Evolutionary conservation across 2,329 filamentous ascomycete species (phyloP).

Genomic region (Hymenoscyphus fraxineus): DNA sequence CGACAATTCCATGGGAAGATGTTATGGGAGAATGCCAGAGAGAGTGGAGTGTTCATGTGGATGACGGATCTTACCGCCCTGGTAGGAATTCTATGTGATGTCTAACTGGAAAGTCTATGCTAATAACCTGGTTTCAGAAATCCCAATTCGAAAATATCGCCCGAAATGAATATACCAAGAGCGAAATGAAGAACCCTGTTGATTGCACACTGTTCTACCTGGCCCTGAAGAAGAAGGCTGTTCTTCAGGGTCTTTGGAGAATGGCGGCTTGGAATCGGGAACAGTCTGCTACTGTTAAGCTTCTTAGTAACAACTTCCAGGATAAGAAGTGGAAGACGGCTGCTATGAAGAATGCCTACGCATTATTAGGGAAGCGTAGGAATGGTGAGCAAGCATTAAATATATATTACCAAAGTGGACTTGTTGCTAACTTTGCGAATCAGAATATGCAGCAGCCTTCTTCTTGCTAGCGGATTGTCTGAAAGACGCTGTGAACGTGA

Average conservation of each 20-base stretch:
- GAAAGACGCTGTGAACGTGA: constrained; percentile 80
- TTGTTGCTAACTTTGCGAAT: constrained; percentile 10
- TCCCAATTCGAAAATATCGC: constrained; percentile 86
- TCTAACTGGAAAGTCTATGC: not conserved
- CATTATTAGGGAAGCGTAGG: constrained; percentile 81
- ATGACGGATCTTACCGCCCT: constrained; percentile 72
- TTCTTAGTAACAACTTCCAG: constrained; percentile 87
- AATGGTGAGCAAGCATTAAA: constrained; percentile 56
- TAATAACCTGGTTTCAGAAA: constrained; percentile 44
- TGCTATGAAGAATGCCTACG: constrained; percentile 94
- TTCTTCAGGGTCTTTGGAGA: constrained; percentile 88
- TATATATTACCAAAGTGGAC: not conserved
- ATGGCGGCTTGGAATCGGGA: constrained; percentile 90
- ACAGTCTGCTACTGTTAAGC: constrained; percentile 71
- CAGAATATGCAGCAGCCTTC: constrained; percentile 92
- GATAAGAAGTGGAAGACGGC: constrained; percentile 83
- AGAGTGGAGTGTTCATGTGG: constrained; percentile 95
- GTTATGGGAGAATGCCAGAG: constrained; percentile 78
- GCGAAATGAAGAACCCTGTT: constrained; percentile 81
- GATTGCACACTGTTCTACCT: constrained; percentile 91
- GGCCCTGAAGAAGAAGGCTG: constrained; percentile 83
- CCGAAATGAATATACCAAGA: constrained; percentile 87
- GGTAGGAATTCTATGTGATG: constrained; percentile 46
- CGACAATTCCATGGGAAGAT: constrained; percentile 75
- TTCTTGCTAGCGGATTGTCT: constrained; percentile 86